Base-by-base conservation (phyloP, 2,329 filamentous ascomycete species). In the Pseudopithomyces maydicus region DNA sequence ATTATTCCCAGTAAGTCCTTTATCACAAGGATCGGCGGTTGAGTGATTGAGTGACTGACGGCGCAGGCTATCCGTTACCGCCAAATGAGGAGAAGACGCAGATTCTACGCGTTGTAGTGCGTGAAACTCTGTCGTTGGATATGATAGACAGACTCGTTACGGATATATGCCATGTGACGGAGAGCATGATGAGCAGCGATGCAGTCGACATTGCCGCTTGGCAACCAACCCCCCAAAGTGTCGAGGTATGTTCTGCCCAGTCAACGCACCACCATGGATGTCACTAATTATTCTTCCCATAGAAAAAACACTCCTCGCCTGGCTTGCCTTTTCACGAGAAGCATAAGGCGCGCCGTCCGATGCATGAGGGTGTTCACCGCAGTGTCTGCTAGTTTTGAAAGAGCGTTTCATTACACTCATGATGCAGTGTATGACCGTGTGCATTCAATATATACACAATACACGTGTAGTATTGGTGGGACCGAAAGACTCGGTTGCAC, bases 101-200 rank as follows among this genome's bases (percentile, higher is more conserved):
- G 73, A 90, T 90, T 58, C 73, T 90, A 52, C 79, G 88, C n/a
- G 81, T 90, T 0, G 88, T 90, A 2, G 80, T 90, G 6, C 80
- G 88, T 44, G 87, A 90, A 74, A 85, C 79, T 64, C 85, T 90
- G 84, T 85, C 81, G n/a, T 74, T 89, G n/a, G 87, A 90, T 68
- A 77, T 90, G 46, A 77, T 90, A 23, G 86, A 89, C 71, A 76
- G 84, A 2, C 77, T 90, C 23, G 82, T 90, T 39, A 77, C 80
- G 1, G 87, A 90, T 69, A 82, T 89, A 32, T 81, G 82, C 57
- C 70, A 78, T 8, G 83, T 87, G 6, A 89, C 87, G 3, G 84
- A 90, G 76, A 79, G 73, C 43, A 70, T 90, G 56, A 87, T 89
- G 69, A 78, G 80, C 14, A 79, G 79, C 33, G 81, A 83, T 62